Evolutionary conservation across 2,329 filamentous ascomycete species (phyloP).

Genomic region (Hansfordia pulvinata): DNA sequence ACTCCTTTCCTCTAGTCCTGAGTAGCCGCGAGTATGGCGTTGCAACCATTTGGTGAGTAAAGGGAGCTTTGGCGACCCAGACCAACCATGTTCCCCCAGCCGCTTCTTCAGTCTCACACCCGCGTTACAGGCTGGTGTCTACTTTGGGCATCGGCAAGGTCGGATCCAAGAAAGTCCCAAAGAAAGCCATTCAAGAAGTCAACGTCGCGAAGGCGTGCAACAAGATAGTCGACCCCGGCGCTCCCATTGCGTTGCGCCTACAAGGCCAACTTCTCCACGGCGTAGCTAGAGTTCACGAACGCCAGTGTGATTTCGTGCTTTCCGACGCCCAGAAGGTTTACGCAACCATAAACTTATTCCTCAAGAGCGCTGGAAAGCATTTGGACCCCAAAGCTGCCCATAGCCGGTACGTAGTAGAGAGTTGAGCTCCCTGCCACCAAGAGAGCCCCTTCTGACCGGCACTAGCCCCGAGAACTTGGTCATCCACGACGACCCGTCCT

Average conservation of each 20-base stretch:
- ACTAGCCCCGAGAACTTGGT: constrained; percentile 61
- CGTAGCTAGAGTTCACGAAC: constrained; percentile 69
- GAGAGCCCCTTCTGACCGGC: no score
- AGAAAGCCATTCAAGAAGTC: constrained; percentile 80
- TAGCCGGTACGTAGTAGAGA: no score
- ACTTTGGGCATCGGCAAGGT: constrained; percentile 71
- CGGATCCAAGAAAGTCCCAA: constrained; percentile 57
- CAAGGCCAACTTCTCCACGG: constrained; percentile 84
- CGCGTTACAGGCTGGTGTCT: constrained; percentile 62
- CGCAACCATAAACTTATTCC: constrained; percentile 56
- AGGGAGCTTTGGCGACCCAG: neutral
- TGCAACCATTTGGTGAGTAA: constrained; percentile 75
- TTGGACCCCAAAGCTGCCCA: no score
- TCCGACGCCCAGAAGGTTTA: constrained; percentile 66
- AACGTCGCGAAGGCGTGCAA: constrained; percentile 76
- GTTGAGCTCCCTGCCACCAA: no score
- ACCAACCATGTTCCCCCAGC: neutral
- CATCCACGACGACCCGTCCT: constrained; percentile 70
- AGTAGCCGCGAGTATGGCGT: constrained; percentile 82
- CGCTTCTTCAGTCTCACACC: neutral
- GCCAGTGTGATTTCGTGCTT: constrained; percentile 80
- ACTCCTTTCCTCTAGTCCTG: constrained; percentile 54
- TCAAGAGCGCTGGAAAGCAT: constrained; percentile 42
- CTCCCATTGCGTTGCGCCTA: constrained; percentile 78
- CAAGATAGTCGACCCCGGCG: constrained; percentile 70